Evolutionary conservation across 176 grass and related monocot genomes (phyloP).

Genomic region (Dendrocalamus sinicus): DNA sequence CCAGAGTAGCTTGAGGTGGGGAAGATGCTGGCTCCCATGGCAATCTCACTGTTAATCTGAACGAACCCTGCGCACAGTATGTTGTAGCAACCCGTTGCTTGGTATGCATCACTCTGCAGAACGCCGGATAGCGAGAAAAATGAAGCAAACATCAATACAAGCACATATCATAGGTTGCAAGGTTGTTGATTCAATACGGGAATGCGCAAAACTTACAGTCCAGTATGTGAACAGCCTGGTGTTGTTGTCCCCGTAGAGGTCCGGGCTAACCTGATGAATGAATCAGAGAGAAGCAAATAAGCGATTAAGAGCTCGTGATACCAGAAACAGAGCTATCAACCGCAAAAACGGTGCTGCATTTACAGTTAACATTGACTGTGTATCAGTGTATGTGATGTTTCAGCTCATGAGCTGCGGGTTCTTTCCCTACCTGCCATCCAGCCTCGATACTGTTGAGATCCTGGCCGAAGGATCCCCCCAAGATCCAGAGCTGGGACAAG

Average conservation of each 20-base stretch:
- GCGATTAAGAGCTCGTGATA: constrained; percentile 56
- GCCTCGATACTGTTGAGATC: constrained; percentile 96
- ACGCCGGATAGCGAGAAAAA: not conserved
- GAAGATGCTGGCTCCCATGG: constrained; percentile 87
- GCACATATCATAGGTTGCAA: not conserved
- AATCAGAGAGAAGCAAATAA: not conserved
- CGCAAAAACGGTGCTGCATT: constrained; percentile 48
- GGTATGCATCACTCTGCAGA: constrained; percentile 83
- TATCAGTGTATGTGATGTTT: not conserved
- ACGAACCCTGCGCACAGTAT: constrained; percentile 88
- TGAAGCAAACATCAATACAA: not conserved
- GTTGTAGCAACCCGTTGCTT: constrained; percentile 94
- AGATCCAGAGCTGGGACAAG: constrained; percentile 88
- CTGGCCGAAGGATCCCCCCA: constrained; percentile 77
- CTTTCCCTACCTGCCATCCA: constrained; percentile 81
- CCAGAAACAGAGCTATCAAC: constrained; percentile 40
- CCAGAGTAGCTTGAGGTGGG: constrained; percentile 76
- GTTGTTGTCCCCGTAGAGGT: constrained; percentile 90
- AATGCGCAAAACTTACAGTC: constrained; percentile 64
- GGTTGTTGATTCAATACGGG: not conserved
- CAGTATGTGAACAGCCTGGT: constrained; percentile 96
- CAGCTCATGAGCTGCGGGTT: constrained; percentile 39
- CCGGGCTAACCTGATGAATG: constrained; percentile 76
- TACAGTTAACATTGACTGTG: constrained; percentile 34
- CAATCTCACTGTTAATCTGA: constrained; percentile 87